phyloP scores from a whole-genome alignment of 495 filamentous ascomycete genomes.

The Tetracladium setigerum region DNA sequence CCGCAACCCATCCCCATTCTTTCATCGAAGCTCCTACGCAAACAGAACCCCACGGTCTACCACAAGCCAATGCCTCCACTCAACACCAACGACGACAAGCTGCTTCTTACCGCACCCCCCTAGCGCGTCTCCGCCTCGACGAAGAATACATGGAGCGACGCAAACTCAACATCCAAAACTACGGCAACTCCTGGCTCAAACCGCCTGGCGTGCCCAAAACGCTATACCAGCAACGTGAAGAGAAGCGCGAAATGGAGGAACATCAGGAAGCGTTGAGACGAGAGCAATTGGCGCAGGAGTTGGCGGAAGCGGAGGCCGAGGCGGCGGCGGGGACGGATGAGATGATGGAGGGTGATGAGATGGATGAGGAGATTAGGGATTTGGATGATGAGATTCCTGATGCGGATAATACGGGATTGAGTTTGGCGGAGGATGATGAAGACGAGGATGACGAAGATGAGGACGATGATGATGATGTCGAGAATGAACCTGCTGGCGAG shows the following conservation, averaged over 20 bases:
- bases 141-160: slow-evolving; percentile 60
- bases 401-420: slow-evolving; percentile 41
- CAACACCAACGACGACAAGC: slow-evolving; percentile 15
- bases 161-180: slow-evolving; percentile 63
- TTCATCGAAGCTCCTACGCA: slow-evolving; percentile 26
- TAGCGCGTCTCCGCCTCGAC: slow-evolving; percentile 58
- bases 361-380: slow-evolving; percentile 39
- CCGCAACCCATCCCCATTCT: slow-evolving; percentile 17
- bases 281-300: slow-evolving; percentile 59
- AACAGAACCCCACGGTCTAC: slow-evolving; percentile 18
- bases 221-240: slow-evolving; percentile 67
- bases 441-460: slow-evolving; percentile 38
- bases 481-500: slow-evolving; percentile 22
- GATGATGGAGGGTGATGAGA: slow-evolving; percentile 54
- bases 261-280: slow-evolving; percentile 60
- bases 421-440: slow-evolving; percentile 37
- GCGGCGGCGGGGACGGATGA: slow-evolving; percentile 35
- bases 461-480: slow-evolving; percentile 20
- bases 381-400: slow-evolving; percentile 63
- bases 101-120: slow-evolving; percentile 35
- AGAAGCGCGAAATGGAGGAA: slow-evolving; percentile 72
- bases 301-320: slow-evolving; percentile 40
- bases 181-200: slow-evolving; percentile 71
- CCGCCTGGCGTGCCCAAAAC: slow-evolving; percentile 73
- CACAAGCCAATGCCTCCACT: slow-evolving; percentile 17